phyloP scores from a whole-genome alignment of 1,284 basidiomycete species.

The Farysia itapuensis region DNA sequence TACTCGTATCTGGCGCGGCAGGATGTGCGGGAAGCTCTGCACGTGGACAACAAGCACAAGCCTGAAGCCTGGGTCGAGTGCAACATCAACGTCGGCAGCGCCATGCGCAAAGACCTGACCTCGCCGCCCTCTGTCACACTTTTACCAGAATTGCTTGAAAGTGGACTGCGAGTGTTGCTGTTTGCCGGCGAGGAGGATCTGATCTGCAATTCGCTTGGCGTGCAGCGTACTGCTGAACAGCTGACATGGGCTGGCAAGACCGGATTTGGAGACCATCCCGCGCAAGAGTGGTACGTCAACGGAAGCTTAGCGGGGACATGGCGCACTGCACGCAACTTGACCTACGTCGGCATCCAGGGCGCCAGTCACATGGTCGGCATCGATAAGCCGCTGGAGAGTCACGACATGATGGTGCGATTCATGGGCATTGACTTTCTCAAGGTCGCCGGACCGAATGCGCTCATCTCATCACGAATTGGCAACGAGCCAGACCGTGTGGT shows the following conservation, averaged over 20 bases:
- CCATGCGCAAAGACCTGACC: constrained; percentile 64
- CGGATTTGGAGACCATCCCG: constrained; percentile 63
- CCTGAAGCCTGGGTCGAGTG: constrained; percentile 89
- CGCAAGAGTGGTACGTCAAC: constrained; percentile 74
- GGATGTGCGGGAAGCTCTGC: constrained; percentile 80
- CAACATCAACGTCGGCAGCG: constrained; percentile 69
- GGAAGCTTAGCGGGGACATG: constrained; percentile 81
- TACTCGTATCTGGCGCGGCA: constrained; percentile 77
- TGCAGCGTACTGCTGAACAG: constrained; percentile 79
- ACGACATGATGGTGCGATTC: constrained; percentile 83
- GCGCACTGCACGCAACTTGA: constrained; percentile 82
- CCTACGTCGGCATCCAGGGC: constrained; percentile 82
- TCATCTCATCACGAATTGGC: constrained; percentile 74
- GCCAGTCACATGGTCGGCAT: constrained; percentile 71
- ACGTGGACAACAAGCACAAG: constrained; percentile 70
- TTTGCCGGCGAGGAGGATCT: constrained; percentile 95
- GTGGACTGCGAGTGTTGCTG: constrained; percentile 76
- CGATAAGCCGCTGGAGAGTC: constrained; percentile 82
- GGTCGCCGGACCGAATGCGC: constrained; percentile 73
- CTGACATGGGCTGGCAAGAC: constrained; percentile 81
- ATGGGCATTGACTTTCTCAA: constrained; percentile 73
- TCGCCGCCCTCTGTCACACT: constrained; percentile 76
- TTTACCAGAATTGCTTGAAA: constrained; percentile 76
- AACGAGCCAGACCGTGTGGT: constrained; percentile 64
- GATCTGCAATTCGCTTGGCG: constrained; percentile 88